Evolutionary conservation across 176 grass and related monocot species (phyloP).

Genomic region (Cenchrus americanus): DNA sequence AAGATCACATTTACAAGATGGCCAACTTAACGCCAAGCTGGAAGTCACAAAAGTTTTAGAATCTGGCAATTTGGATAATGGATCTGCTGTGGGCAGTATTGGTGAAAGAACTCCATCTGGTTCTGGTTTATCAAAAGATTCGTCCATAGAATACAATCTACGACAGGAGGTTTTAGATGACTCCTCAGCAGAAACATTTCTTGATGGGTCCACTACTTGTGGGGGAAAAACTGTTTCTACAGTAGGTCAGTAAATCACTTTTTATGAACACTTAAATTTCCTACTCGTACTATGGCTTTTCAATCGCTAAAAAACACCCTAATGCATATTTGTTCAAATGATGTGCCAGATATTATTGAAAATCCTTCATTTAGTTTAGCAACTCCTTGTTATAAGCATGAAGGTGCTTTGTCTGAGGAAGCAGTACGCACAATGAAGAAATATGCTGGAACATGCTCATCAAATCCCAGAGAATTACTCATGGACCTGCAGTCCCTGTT

Average conservation of each 20-base stretch:
- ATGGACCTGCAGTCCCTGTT: slow-evolving; percentile 26
- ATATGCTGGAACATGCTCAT: slow-evolving; percentile 38
- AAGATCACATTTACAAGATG: slow-evolving; percentile 26
- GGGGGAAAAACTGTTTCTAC: not conserved
- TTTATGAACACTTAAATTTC: not conserved
- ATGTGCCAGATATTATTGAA: slow-evolving; percentile 16
- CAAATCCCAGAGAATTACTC: slow-evolving; percentile 27
- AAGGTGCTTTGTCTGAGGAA: slow-evolving; percentile 26
- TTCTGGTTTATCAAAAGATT: slow-evolving; percentile 25
- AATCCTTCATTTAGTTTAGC: slow-evolving; percentile 14
- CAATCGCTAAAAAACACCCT: not conserved
- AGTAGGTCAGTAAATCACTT: slow-evolving; percentile 29
- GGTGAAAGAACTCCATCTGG: not conserved
- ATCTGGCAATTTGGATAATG: not conserved
- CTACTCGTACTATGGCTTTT: not conserved
- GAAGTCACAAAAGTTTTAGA: slow-evolving; percentile 2
- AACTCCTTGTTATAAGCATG: slow-evolving; percentile 9
- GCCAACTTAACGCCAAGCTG: slow-evolving; percentile 25
- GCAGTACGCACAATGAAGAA: not conserved
- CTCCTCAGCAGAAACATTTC: slow-evolving; percentile 5
- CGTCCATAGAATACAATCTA: not conserved
- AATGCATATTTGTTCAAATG: slow-evolving; percentile 14
- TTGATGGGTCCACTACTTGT: not conserved
- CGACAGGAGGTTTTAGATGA: not conserved
- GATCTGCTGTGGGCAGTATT: not conserved